These are phyloP conservation scores for Parastagonospora nodorum DNA, from an alignment of 2,329 filamentous ascomycete species.

Conservation along the genomic window DNA sequence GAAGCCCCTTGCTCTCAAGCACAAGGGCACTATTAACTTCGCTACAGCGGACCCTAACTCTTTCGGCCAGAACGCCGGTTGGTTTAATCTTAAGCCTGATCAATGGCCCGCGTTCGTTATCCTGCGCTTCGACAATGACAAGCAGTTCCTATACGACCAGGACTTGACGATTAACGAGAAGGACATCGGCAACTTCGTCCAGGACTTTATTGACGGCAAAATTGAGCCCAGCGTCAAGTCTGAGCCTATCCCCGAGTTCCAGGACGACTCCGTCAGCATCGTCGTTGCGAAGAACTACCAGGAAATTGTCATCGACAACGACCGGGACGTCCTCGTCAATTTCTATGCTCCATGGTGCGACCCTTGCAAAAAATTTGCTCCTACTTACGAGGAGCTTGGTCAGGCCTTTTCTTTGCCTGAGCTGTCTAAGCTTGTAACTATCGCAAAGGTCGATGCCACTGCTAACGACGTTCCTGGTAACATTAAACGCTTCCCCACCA, in stretches of 20 bases:
- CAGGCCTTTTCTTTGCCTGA: slow-evolving; percentile 59
- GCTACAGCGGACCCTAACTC: slow-evolving; percentile 94
- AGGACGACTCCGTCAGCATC: slow-evolving; percentile 85
- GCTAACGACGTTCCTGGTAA: slow-evolving; percentile 96
- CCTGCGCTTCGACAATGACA: slow-evolving; percentile 92
- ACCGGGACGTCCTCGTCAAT: slow-evolving; percentile 96
- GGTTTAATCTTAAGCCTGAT: slow-evolving; percentile 95
- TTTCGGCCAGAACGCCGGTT: slow-evolving; percentile 92
- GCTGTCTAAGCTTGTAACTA: slow-evolving; percentile 63
- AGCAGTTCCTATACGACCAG: slow-evolving; percentile 94
- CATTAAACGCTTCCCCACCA: slow-evolving; percentile 97
- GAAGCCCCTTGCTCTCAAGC: slow-evolving; percentile 85
- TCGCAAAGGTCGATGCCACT: slow-evolving; percentile 94
- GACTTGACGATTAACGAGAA: slow-evolving; percentile 75
- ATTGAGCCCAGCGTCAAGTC: slow-evolving; percentile 97
- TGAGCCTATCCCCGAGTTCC: slow-evolving; percentile 90
- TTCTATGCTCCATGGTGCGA: slow-evolving; percentile 92
- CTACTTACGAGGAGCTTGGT: slow-evolving; percentile 70
- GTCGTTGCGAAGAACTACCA: slow-evolving; percentile 95
- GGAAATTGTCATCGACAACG: slow-evolving; percentile 85
- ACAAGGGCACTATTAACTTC: slow-evolving; percentile 95
- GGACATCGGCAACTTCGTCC: slow-evolving; percentile 79
- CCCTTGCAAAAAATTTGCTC: slow-evolving; percentile 71
- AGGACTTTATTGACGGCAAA: slow-evolving; percentile 85
- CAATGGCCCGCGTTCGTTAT: slow-evolving; percentile 98